These are phyloP conservation scores for Pythium folliculosum DNA, from an alignment of 352 stramenopile species.

Conservation along the genomic window DNA sequence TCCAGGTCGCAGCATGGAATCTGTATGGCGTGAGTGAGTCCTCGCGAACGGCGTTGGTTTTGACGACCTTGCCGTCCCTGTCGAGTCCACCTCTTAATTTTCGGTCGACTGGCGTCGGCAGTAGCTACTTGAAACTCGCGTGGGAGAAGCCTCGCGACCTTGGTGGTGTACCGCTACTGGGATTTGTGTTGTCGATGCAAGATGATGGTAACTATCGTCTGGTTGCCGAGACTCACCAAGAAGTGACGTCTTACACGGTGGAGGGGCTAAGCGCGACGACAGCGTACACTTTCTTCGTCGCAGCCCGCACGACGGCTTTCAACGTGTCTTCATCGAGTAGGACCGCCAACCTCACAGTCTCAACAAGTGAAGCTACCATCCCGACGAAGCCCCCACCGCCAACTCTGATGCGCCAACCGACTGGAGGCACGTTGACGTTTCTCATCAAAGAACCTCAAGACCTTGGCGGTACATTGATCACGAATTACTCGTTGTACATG, in stretches of 20 bases:
- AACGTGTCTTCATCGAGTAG: background rate
- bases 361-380: constrained; percentile 27
- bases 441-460: constrained; percentile 32
- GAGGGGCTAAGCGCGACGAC: constrained; percentile 39
- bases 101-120: background rate
- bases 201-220: constrained; percentile 1
- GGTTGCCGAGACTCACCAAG: background rate
- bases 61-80: constrained; percentile 36
- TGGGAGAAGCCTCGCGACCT: constrained; percentile 43
- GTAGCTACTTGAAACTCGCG: constrained; percentile 30
- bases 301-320: constrained; percentile 30
- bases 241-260: constrained; percentile 17
- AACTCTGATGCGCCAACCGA: constrained; percentile 1
- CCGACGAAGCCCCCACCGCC: constrained; percentile 28
- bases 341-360: constrained; percentile 17
- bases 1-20: constrained; percentile 57
- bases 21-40: constrained; percentile 44
- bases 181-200: constrained; percentile 28
- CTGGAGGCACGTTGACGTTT: constrained; percentile 42
- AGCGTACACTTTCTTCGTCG: constrained; percentile 37
- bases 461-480: constrained; percentile 39
- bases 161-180: constrained; percentile 37
- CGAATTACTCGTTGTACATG: constrained; percentile 41
- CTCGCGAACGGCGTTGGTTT: constrained; percentile 21
- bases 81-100: constrained; percentile 35